Percentiles rank a stretch among this genome's conserved stretches.
Evolutionary conservation across 495 filamentous ascomycete species (phyloP).

Genomic region (Penicillium parvum): DNA sequence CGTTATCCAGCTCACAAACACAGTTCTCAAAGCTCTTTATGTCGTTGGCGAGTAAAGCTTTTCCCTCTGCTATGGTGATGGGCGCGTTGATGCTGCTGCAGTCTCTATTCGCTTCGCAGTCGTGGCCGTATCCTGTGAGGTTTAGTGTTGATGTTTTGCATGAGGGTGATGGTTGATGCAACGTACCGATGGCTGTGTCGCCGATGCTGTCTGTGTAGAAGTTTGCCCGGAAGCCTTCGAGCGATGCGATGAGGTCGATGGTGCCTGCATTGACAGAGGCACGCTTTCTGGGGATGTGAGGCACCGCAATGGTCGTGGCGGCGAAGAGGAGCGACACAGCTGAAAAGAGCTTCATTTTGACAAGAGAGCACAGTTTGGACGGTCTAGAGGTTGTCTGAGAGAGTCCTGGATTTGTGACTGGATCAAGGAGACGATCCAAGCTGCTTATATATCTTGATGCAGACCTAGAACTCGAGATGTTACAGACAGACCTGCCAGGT

Average conservation of each 20-base stretch:
- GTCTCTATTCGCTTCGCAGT: slow-evolving; percentile 16
- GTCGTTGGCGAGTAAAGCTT: slow-evolving; percentile 14
- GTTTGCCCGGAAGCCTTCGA: slow-evolving; percentile 17
- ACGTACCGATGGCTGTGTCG: slow-evolving; percentile 8
- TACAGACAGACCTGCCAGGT: too few relatives aligned
- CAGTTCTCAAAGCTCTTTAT: slow-evolving; percentile 21
- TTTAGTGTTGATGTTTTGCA: not conserved
- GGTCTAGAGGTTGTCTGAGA: too few relatives aligned
- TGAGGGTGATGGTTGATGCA: too few relatives aligned
- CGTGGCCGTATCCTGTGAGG: slow-evolving; percentile 19
- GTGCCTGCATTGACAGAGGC: slow-evolving; percentile 2
- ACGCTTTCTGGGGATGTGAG: not conserved
- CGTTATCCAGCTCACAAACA: slow-evolving; percentile 33
- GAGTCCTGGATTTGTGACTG: too few relatives aligned
- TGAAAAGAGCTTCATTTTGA: not conserved
- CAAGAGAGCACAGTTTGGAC: too few relatives aligned
- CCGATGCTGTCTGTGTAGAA: slow-evolving; percentile 12
- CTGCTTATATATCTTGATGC: too few relatives aligned
- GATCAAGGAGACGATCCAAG: too few relatives aligned
- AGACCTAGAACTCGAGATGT: too few relatives aligned
- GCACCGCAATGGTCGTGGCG: not conserved
- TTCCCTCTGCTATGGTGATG: slow-evolving; percentile 13
- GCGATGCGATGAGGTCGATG: slow-evolving; percentile 12
- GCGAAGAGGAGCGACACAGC: not conserved
- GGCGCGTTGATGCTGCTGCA: slow-evolving; percentile 15